phyloP scores from a whole-genome alignment of 1,284 basidiomycete species.

The Sporisorium iseilematis-ciliati region DNA sequence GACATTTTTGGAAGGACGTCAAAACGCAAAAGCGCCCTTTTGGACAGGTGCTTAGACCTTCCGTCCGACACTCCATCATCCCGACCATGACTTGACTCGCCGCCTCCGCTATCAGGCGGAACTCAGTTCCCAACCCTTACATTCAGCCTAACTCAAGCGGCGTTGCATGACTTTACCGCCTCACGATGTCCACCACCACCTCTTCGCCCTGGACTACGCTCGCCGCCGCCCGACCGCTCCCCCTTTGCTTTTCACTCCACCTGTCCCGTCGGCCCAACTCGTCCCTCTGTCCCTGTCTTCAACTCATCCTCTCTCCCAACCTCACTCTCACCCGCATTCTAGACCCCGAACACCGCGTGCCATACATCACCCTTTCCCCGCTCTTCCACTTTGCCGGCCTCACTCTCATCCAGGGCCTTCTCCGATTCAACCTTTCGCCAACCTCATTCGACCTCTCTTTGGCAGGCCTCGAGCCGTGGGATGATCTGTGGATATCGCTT shows the following conservation, averaged over 20 bases:
- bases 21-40: conserved; percentile 9
- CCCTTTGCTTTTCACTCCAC: conserved; percentile 29
- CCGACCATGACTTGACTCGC: not conserved
- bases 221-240: conserved; percentile 15
- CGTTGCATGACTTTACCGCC: not conserved
- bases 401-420: conserved; percentile 34
- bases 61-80: not conserved
- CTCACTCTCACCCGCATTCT: conserved; percentile 36
- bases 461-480: conserved; percentile 46
- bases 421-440: conserved; percentile 17
- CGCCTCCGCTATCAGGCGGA: not conserved
- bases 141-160: too few species aligned
- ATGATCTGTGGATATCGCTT: conserved; percentile 45
- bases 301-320: conserved; percentile 3
- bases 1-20: conserved; percentile 7
- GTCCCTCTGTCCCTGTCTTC: conserved; percentile 34
- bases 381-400: conserved; percentile 22
- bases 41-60: conserved; percentile 15
- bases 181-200: not conserved
- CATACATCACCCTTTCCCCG: conserved; percentile 37
- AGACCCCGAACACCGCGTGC: conserved; percentile 44
- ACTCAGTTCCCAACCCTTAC: too few species aligned
- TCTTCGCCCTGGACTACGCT: conserved; percentile 24
- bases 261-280: conserved; percentile 35
- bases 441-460: conserved; percentile 25